Conservation (phyloP, 2,329 filamentous ascomycete genomes). For the Ophiobolus disseminans region DNA sequence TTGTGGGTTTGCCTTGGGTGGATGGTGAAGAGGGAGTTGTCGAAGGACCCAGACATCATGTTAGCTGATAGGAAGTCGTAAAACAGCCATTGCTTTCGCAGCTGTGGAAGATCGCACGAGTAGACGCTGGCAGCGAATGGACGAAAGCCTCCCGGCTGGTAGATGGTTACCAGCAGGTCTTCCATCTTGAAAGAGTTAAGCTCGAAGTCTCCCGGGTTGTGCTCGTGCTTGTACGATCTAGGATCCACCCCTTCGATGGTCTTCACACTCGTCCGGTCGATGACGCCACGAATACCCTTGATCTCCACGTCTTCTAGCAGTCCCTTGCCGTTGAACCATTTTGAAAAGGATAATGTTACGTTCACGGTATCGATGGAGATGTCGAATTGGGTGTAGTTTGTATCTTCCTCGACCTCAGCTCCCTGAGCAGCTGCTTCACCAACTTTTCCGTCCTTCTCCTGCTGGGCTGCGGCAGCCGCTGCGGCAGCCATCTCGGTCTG, state of each 20-base stretch:
- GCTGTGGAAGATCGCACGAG: slow-evolving; percentile 88
- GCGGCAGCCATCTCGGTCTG: slow-evolving; percentile 83
- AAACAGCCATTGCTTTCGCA: slow-evolving; percentile 96
- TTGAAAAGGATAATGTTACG: slow-evolving; percentile 94
- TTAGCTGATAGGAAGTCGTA: slow-evolving; percentile 97
- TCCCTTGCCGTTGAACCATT: slow-evolving; percentile 98
- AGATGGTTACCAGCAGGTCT: slow-evolving; percentile 87
- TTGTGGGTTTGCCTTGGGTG: slow-evolving; percentile 91
- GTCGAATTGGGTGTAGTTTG: slow-evolving; percentile 98
- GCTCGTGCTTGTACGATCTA: slow-evolving; percentile 83
- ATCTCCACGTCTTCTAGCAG: slow-evolving; percentile 91
- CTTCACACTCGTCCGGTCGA: slow-evolving; percentile 84
- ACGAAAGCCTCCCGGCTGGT: slow-evolving; percentile 89
- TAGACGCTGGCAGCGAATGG: slow-evolving; percentile 96
- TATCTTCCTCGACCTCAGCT: slow-evolving; percentile 73
- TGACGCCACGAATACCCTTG: slow-evolving; percentile 87
- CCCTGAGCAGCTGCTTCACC: slow-evolving; percentile 46
- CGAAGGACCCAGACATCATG: slow-evolving; percentile 94
- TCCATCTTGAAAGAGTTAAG: slow-evolving; percentile 97
- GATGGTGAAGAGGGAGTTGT: slow-evolving; percentile 95
- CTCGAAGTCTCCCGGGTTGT: slow-evolving; percentile 92
- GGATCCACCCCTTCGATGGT: slow-evolving; percentile 80
- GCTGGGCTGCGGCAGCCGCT: slow-evolving; percentile 72
- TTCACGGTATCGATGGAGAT: slow-evolving; percentile 94
- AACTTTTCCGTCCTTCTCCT: slow-evolving; percentile 52